Percentiles rank a stretch among this genome's conserved stretches.
phyloP scores from a whole-genome alignment of 1,139 yeast species.

The Geotrichum restrictum region DNA sequence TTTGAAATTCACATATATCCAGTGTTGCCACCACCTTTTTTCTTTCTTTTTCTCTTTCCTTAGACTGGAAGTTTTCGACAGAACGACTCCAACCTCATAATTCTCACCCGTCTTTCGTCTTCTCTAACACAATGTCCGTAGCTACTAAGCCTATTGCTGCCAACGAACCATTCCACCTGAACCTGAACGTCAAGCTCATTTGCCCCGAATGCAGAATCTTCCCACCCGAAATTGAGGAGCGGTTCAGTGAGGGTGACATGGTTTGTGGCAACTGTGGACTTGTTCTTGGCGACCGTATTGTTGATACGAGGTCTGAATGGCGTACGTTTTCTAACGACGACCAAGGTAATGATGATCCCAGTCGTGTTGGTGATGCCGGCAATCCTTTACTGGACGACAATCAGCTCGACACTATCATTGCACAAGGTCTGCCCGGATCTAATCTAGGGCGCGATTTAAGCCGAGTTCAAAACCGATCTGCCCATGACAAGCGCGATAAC shows the following conservation, averaged over 20 bases:
- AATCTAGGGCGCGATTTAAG: conserved; percentile 80
- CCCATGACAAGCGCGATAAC: conserved; percentile 82
- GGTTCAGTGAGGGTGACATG: conserved; percentile 96
- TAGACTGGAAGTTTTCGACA: no score
- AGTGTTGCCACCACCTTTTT: background rate
- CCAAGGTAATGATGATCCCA: conserved; percentile 96
- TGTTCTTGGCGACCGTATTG: conserved; percentile 85
- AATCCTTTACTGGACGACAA: conserved; percentile 89
- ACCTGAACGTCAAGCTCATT: conserved; percentile 81
- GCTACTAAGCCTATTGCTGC: conserved; percentile 11
- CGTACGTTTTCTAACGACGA: conserved; percentile 93
- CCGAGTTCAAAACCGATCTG: conserved; percentile 80
- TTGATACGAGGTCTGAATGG: conserved; percentile 97
- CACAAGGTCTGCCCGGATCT: conserved; percentile 64
- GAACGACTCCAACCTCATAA: background rate
- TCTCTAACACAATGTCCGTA: conserved; percentile 20
- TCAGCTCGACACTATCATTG: conserved; percentile 88
- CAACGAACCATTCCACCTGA: conserved; percentile 34
- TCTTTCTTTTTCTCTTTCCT: background rate
- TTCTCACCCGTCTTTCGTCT: background rate
- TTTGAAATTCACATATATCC: background rate
- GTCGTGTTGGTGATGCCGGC: conserved; percentile 99
- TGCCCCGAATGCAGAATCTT: conserved; percentile 95
- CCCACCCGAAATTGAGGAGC: conserved; percentile 92
- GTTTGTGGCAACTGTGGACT: conserved; percentile 96